Base-by-base conservation (phyloP, 306 rosid genomes). In the Myrica gale region DNA sequence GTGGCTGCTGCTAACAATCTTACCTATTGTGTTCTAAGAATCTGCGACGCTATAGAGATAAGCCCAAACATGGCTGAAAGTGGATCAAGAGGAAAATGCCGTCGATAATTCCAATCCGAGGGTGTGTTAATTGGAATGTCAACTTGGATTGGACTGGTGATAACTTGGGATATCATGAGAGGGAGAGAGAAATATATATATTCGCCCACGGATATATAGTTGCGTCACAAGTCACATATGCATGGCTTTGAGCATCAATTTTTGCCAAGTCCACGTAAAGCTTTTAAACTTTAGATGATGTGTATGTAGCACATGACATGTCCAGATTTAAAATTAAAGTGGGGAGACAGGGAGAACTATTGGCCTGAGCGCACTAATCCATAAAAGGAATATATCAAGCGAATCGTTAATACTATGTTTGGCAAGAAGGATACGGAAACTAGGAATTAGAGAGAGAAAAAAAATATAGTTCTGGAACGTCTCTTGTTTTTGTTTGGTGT, bases 111-210 rank as follows among this genome's bases (percentile, higher is more conserved):
- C 37, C 37, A 32, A 32, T 32, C 2, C 32, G 32, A 32, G 37
- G 3, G 79, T 61, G 81, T 48, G 47, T 54, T n/a, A n/a, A n/a
- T 10, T 73, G 77, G 89, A 88, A 90, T 84, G 92, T 90, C 95
- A 86, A 84, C 87, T 79, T n/a, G 81, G 81, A 82, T 82, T 55
- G 67, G 65, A 68, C 61, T 48, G 52, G 4, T 15, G 81, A 23
- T 71, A 79, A 43, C 76, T 82, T 77, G 81, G 77, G 76, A 42
- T 32, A 32, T 32, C 37, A 47, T 6, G 65, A 47, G 82, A 32
- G 53, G 58, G 44, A n/a, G 83, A 84, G 78, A 66, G 52, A 73
- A 69, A 21, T 81, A 79, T 44, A 79, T 44, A 67, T 42, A 73
- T 81, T 79, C 74, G 66, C 8, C 69, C 69, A 72, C 84, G 73